Evolutionary conservation across 2,329 filamentous ascomycete species (phyloP).

Genomic region (Alternaria viburni): DNA sequence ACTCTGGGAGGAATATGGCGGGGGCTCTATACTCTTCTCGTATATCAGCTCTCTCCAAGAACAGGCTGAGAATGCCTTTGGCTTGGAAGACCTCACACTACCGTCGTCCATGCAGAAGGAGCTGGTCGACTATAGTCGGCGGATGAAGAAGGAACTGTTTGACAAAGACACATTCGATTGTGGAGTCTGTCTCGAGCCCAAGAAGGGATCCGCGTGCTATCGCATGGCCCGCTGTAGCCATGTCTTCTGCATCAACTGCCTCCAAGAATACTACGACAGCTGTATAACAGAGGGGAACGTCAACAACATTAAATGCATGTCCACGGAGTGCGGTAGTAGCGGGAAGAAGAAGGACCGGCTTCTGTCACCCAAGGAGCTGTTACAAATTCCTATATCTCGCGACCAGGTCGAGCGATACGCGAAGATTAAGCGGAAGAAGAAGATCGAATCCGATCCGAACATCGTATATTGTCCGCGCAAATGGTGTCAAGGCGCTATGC

Average conservation of each 20-base stretch:
- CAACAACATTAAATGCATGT: constrained; percentile 77
- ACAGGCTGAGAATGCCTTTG: constrained; percentile 62
- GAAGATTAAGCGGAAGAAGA: constrained; percentile 87
- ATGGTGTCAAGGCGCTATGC: constrained; percentile 91
- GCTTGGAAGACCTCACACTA: constrained; percentile 56
- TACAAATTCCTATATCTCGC: constrained; percentile 59
- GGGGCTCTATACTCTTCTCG: constrained; percentile 62
- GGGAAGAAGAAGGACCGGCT: constrained; percentile 61
- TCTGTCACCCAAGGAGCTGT: constrained; percentile 81
- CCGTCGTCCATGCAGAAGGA: constrained; percentile 65
- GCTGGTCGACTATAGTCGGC: constrained; percentile 78
- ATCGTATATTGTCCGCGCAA: constrained; percentile 90
- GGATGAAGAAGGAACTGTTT: constrained; percentile 75
- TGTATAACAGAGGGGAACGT: constrained; percentile 88
- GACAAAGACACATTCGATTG: constrained; percentile 87
- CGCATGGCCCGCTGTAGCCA: constrained; percentile 83
- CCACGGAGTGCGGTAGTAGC: constrained; percentile 67
- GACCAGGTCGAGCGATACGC: constrained; percentile 85
- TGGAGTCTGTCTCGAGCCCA: constrained; percentile 87
- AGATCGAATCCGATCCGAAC: constrained; percentile 87
- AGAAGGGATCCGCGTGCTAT: constrained; percentile 84
- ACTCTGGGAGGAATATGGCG: constrained; percentile 67
- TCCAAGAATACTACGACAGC: constrained; percentile 87
- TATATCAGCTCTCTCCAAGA: constrained; percentile 68
- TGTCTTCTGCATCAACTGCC: constrained; percentile 87